Percentiles rank a stretch among this genome's conserved stretches.
These are phyloP conservation scores for Gymnopus androsaceus DNA, from an alignment of 1,284 basidiomycete species.

Conservation along the genomic window DNA sequence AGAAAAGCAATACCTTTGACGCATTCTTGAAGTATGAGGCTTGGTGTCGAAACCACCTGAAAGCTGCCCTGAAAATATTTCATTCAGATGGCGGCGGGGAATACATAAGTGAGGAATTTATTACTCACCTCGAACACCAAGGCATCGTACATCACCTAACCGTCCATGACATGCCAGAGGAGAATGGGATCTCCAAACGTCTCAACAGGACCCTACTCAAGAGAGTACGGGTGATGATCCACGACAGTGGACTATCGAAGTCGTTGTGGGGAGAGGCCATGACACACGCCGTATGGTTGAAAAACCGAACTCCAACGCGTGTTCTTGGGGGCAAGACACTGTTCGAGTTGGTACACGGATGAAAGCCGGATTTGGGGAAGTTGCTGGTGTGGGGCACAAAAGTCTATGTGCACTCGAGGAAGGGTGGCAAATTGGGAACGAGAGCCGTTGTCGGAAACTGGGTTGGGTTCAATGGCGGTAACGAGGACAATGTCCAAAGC, in stretches of 20 bases:
- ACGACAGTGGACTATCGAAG: constrained; percentile 20
- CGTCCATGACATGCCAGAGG: constrained; percentile 26
- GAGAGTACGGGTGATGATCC: constrained; percentile 22
- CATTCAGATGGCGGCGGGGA: constrained; percentile 29
- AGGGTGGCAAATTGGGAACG: neutral
- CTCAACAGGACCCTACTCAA: constrained; percentile 27
- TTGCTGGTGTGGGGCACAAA: neutral
- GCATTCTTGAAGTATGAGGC: constrained; percentile 14
- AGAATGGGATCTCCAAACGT: constrained; percentile 30
- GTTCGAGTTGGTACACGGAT: neutral
- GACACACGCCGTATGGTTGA: constrained; percentile 28
- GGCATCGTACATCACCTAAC: constrained; percentile 25
- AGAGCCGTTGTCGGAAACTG: neutral
- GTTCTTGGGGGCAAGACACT: constrained; percentile 19
- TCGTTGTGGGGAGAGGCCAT: constrained; percentile 31
- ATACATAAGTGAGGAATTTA: constrained; percentile 23
- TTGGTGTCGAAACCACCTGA: constrained; percentile 19
- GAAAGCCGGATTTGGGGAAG: neutral
- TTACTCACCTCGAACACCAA: constrained; percentile 14
- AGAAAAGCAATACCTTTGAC: no score
- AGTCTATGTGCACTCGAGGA: neutral
- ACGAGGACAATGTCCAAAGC: no score
- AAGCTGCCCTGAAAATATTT: constrained; percentile 23
- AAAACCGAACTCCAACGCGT: constrained; percentile 30
- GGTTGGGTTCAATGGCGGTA: no score